phyloP scores from a whole-genome alignment of 148 eudicot species.

The Tetragonia tetragonoides region DNA sequence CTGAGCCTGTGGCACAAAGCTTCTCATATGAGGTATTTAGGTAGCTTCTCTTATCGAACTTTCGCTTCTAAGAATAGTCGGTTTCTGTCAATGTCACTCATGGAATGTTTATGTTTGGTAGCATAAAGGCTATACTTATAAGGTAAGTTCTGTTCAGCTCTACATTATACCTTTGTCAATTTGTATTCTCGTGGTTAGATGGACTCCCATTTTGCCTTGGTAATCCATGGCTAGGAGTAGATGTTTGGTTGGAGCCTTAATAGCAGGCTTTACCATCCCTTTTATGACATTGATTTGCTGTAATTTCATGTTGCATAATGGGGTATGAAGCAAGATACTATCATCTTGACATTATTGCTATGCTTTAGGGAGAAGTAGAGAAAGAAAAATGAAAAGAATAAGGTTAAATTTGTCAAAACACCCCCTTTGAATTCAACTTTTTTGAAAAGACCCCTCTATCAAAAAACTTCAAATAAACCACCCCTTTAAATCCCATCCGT shows the following conservation, averaged over 20 bases:
- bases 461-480: too few species aligned
- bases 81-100: background rate
- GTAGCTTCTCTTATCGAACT: background rate
- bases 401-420: too few species aligned
- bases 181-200: background rate
- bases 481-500: too few species aligned
- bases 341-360: background rate
- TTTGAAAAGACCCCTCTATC: too few species aligned
- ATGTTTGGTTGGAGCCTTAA: background rate
- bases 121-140: too few species aligned
- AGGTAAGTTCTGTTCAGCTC: too few species aligned
- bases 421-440: too few species aligned
- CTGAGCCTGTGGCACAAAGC: too few species aligned
- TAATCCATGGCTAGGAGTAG: background rate
- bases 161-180: background rate
- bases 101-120: background rate
- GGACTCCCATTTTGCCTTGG: background rate
- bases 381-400: background rate
- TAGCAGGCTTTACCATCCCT: background rate
- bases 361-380: background rate
- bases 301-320: background rate
- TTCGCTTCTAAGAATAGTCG: too few species aligned
- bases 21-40: background rate
- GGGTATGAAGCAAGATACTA: background rate
- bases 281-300: background rate